Evolutionary conservation across 2,329 filamentous ascomycete species (phyloP).

Genomic region (Nigrospora osmanthi): DNA sequence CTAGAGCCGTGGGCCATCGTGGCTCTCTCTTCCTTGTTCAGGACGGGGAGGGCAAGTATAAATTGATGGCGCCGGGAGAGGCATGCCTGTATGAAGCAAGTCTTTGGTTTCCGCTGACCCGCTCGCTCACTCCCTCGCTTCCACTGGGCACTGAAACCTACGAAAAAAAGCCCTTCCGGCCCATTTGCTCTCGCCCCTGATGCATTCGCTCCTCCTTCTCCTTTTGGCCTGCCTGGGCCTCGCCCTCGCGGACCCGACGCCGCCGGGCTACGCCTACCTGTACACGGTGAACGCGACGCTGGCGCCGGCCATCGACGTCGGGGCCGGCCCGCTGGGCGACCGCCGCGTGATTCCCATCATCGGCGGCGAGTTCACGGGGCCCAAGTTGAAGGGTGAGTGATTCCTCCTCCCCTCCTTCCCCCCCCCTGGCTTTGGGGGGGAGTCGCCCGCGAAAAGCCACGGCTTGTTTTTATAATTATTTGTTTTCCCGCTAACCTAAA

Average conservation of each 20-base stretch:
- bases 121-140: no score
- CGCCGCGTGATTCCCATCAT: slow-evolving; percentile 17
- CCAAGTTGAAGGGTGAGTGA: slow-evolving; percentile 8
- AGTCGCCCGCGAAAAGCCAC: neutral
- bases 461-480: neutral
- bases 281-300: slow-evolving; percentile 20
- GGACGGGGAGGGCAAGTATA: no score
- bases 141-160: no score
- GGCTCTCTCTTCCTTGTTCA: no score
- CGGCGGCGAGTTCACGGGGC: slow-evolving; percentile 17
- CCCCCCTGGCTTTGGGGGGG: no score
- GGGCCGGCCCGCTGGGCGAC: slow-evolving; percentile 13
- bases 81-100: no score
- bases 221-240: neutral
- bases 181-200: neutral
- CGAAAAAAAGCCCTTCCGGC: neutral
- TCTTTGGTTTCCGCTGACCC: no score
- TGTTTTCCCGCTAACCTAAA: neutral
- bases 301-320: slow-evolving; percentile 11
- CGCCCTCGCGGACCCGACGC: neutral
- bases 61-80: no score
- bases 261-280: slow-evolving; percentile 16
- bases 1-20: no score
- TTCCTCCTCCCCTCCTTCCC: neutral
- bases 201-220: neutral